Percentiles rank a stretch among this genome's conserved stretches.
Evolutionary conservation across 768 basidiomycete species (phyloP).

Genomic region (Psilocybe azurescens): DNA sequence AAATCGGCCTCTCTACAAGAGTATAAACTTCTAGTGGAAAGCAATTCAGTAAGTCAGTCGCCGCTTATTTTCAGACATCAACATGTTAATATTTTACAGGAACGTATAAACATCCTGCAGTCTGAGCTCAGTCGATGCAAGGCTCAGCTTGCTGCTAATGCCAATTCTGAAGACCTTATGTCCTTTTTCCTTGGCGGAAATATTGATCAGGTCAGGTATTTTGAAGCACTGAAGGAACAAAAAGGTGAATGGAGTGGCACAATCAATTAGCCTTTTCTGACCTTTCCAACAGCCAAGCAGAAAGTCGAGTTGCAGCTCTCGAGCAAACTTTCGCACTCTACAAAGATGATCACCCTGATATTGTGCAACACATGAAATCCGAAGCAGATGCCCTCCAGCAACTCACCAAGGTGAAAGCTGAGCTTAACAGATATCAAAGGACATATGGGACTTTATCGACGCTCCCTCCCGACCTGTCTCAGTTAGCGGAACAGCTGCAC

Average conservation of each 20-base stretch:
- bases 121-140: constrained; percentile 79
- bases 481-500: constrained; percentile 59
- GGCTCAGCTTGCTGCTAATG: constrained; percentile 75
- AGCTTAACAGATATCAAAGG: constrained; percentile 65
- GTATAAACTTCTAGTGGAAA: constrained; percentile 66
- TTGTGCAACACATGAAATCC: constrained; percentile 49
- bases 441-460: constrained; percentile 63
- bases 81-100: constrained; percentile 42
- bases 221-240: constrained; percentile 56
- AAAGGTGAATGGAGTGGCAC: constrained; percentile 46
- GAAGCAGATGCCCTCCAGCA: constrained; percentile 58
- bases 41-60: constrained; percentile 51
- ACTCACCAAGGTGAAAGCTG: constrained; percentile 46
- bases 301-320: constrained; percentile 53
- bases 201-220: constrained; percentile 54
- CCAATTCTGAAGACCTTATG: constrained; percentile 74
- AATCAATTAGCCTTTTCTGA: background rate
- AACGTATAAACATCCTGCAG: constrained; percentile 71
- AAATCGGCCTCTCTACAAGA: constrained; percentile 68
- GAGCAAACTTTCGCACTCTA: constrained; percentile 56
- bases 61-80: no score
- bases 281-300: constrained; percentile 51
- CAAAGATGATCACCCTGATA: constrained; percentile 57
- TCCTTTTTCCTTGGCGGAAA: constrained; percentile 67
- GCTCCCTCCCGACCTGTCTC: constrained; percentile 53